These are phyloP conservation scores for Quercus tomentella DNA, from an alignment of 331 rosid species.

Conservation along the genomic window DNA sequence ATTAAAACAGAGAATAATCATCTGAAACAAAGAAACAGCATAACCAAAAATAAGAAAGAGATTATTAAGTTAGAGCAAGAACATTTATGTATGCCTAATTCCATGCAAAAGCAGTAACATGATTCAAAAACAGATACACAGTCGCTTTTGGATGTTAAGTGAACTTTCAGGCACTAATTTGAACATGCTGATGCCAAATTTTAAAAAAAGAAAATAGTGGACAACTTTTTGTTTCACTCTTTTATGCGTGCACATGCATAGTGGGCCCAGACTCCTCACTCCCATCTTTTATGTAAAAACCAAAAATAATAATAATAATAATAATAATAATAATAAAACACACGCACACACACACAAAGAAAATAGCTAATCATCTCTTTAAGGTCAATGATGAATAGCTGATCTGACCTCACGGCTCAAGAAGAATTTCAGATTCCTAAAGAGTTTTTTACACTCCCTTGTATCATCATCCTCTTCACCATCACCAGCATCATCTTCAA, in stretches of 20 bases:
- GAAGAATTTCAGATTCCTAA: slow-evolving; percentile 74
- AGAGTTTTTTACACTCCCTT: slow-evolving; percentile 65
- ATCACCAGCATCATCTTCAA: slow-evolving; percentile 53
- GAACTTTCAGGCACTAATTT: background rate
- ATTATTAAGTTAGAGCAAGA: background rate
- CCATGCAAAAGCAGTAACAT: background rate
- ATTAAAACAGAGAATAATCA: background rate
- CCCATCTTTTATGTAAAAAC: too few relatives aligned
- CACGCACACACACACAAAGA: too few relatives aligned
- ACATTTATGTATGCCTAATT: background rate
- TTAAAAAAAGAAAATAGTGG: background rate
- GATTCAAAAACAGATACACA: background rate
- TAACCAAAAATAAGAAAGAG: background rate
- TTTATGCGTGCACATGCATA: too few relatives aligned
- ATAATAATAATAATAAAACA: too few relatives aligned
- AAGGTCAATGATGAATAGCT: background rate
- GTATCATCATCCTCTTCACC: slow-evolving; percentile 76
- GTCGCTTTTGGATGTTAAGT: background rate
- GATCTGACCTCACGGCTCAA: slow-evolving; percentile 71
- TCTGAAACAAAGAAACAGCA: background rate
- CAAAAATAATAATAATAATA: too few relatives aligned
- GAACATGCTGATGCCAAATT: background rate
- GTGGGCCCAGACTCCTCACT: too few relatives aligned
- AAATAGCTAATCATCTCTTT: background rate
- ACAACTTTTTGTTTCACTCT: background rate